Evolutionary conservation across 257 asterid genomes (phyloP).

Genomic region (Verbascum thapsus): DNA sequence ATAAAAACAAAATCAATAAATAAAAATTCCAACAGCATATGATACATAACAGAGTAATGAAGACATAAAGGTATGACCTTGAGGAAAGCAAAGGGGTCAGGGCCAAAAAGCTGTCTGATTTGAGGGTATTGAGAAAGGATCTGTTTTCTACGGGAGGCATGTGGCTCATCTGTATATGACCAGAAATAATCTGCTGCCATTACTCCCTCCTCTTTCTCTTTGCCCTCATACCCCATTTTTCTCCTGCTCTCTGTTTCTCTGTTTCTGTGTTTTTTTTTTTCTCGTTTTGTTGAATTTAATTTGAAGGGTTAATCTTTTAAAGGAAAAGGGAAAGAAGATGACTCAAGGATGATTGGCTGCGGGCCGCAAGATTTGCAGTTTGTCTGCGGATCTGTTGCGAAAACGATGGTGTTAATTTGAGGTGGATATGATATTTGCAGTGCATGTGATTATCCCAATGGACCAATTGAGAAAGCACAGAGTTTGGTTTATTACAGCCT

Average conservation of each 20-base stretch:
- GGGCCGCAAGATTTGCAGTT: constrained; percentile 1
- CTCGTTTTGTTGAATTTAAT: too few relatives aligned
- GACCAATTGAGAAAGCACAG: too few relatives aligned
- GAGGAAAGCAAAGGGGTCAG: constrained; percentile 82
- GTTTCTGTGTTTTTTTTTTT: neutral
- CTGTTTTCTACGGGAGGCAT: constrained; percentile 81
- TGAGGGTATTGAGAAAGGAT: constrained; percentile 94
- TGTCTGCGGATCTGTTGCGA: constrained; percentile 9
- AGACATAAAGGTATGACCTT: constrained; percentile 60
- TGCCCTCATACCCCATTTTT: constrained; percentile 54
- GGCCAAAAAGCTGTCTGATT: constrained; percentile 79
- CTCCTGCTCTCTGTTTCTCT: constrained; percentile 14
- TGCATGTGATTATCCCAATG: too few relatives aligned
- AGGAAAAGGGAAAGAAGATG: too few relatives aligned
- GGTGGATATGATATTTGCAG: neutral
- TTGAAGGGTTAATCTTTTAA: too few relatives aligned
- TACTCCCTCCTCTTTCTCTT: constrained; percentile 53
- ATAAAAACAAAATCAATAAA: neutral
- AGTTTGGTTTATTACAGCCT: too few relatives aligned
- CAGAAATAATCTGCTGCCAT: constrained; percentile 87
- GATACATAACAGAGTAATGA: neutral
- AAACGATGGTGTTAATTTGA: neutral
- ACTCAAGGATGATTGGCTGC: too few relatives aligned
- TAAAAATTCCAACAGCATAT: neutral
- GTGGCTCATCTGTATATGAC: constrained; percentile 96